These are phyloP conservation scores for Ogataea paradorogensis DNA, from an alignment of 805 yeast genomes.

Conservation along the genomic window DNA sequence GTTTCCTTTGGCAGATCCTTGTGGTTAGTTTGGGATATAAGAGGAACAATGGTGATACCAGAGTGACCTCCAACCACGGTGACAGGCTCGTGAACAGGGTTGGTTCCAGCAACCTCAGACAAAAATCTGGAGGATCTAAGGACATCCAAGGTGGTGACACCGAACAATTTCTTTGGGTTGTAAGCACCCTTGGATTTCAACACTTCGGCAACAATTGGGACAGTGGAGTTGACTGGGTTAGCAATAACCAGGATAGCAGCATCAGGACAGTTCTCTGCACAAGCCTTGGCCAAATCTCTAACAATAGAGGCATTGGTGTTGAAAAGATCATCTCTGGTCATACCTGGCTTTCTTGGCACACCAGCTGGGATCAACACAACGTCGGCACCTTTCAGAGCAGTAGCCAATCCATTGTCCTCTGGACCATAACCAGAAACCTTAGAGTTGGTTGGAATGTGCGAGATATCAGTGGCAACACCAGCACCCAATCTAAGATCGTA, in stretches of 20 bases:
- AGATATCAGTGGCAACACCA: slow-evolving; percentile 95
- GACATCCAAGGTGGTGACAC: slow-evolving; percentile 93
- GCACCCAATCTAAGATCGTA: slow-evolving; percentile 91
- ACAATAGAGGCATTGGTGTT: slow-evolving; percentile 95
- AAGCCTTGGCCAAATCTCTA: slow-evolving; percentile 84
- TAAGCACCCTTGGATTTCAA: slow-evolving; percentile 80
- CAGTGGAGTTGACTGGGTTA: slow-evolving; percentile 97
- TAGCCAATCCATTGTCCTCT: slow-evolving; percentile 64
- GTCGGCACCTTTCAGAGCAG: slow-evolving; percentile 76
- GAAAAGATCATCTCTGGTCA: slow-evolving; percentile 97
- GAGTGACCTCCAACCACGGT: slow-evolving; percentile 97
- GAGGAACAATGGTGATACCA: slow-evolving; percentile 93
- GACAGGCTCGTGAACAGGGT: slow-evolving; percentile 75
- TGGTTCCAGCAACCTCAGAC: slow-evolving; percentile 61
- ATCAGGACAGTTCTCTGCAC: slow-evolving; percentile 78
- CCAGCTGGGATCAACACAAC: slow-evolving; percentile 95
- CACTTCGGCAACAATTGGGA: slow-evolving; percentile 93
- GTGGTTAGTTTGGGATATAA: slow-evolving; percentile 81
- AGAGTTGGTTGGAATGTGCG: slow-evolving; percentile 92
- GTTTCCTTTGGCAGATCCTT: slow-evolving; percentile 60
- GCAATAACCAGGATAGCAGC: slow-evolving; percentile 82
- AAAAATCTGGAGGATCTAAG: slow-evolving; percentile 87
- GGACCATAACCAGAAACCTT: slow-evolving; percentile 86
- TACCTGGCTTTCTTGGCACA: slow-evolving; percentile 98
- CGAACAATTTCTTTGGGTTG: slow-evolving; percentile 89